Evolutionary conservation across 345 rosid species (phyloP), one percentile per base, ranked within the genome.

Genomic region (Populus deltoides): DNA sequence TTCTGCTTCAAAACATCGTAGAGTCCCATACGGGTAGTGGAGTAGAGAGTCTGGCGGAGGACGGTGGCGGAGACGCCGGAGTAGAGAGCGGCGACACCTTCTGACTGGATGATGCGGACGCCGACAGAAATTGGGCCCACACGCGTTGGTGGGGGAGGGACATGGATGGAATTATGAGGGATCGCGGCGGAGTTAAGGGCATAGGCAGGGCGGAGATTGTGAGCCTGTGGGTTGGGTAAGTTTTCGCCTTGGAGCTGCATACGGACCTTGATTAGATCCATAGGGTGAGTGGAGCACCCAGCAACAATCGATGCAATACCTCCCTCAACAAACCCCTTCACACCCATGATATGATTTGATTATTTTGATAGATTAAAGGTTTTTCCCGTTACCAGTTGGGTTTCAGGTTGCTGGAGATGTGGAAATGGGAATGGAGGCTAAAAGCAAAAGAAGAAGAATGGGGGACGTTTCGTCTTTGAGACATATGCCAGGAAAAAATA

Each of bases 11-110:
- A 76, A 10, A 91, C 69, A 27, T 91, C 95, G 81, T 94, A 94
- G 18, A 94, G 91, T 8, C 98, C 98, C 98, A 94, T 94, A 11
- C 97, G 90, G 11, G 97, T 94, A 78, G 98, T 88, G 62, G 97
- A 93, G 77, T 93, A 93, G 8, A 93, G 91, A 6, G 91, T 82
- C 78, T 92, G 97, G 0, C 97, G 91, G 85, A 91, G 92, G 18
- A 91, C 87, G 36, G 97, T 90, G 33, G 95, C 95, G 68, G 97
- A 92, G n/a, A 92, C 92, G 65, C 95, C 93, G 72, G 91, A 85
- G 88, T 86, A 91, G 36, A 92, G 80, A 15, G 90, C 93, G n/a
- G 86, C 75, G 0, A 83, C 78, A 36, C 95, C 97, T 83, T 91
- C 86, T 25, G 85, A 11, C 59, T 83, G 89, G 82, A 93, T n/a